Evolutionary conservation across 2,329 filamentous ascomycete species (phyloP).

Genomic region (Penicillium sp.): DNA sequence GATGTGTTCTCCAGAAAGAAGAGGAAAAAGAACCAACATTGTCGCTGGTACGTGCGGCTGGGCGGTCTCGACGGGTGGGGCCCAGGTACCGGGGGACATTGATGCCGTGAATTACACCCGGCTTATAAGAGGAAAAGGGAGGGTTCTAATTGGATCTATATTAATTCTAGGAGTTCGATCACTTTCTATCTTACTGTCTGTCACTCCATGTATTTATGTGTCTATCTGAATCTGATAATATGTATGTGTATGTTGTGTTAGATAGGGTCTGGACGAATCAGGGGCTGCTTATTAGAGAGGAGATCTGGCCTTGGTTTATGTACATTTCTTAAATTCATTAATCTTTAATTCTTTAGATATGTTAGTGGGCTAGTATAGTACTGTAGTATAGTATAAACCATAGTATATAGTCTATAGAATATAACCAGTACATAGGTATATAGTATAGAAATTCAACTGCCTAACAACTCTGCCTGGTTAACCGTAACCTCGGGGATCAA

Average conservation of each 20-base stretch:
- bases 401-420: no score
- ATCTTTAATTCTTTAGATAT: no score
- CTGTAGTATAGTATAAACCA: no score
- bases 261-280: conserved; percentile 18
- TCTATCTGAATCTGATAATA: not conserved
- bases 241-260: not conserved
- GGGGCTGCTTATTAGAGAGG: conserved; percentile 19
- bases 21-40: conserved; percentile 6
- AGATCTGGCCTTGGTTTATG: not conserved
- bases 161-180: not conserved
- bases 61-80: conserved; percentile 13
- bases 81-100: conserved; percentile 6
- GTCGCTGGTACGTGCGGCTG: conserved; percentile 7
- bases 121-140: not conserved
- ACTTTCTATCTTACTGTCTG: not conserved
- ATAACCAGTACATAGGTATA: not conserved
- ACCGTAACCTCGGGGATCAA: conserved; percentile 21
- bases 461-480: conserved; percentile 1
- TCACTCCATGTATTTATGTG: not conserved
- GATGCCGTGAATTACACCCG: conserved; percentile 13
- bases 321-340: not conserved
- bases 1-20: not conserved
- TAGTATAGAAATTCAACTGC: not conserved
- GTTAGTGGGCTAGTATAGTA: no score
- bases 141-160: not conserved